Percentiles rank a stretch among this genome's conserved stretches.
Evolutionary conservation across 176 grass and related monocot genomes (phyloP).

Genomic region (Juncus inflexus): DNA sequence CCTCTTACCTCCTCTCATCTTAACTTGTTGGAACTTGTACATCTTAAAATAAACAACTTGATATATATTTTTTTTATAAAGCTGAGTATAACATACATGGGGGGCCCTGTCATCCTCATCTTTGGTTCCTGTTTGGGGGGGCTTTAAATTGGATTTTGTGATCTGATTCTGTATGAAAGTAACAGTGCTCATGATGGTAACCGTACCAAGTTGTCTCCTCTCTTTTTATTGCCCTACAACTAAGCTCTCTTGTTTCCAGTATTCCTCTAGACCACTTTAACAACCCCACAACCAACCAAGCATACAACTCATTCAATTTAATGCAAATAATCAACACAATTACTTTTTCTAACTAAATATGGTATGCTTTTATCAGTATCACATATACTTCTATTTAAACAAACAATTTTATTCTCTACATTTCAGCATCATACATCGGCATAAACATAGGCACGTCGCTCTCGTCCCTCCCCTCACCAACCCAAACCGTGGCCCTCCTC

Average conservation of each 20-base stretch:
- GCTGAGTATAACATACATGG: neutral
- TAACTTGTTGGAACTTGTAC: no score
- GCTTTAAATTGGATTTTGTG: slow-evolving; percentile 4
- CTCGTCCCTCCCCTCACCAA: slow-evolving; percentile 61
- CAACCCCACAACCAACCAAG: neutral
- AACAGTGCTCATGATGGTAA: neutral
- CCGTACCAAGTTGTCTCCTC: neutral
- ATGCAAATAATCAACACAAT: neutral
- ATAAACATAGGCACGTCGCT: slow-evolving; percentile 86
- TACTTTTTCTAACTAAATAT: neutral
- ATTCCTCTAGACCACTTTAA: slow-evolving; percentile 17
- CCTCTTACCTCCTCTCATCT: no score
- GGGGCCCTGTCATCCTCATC: neutral
- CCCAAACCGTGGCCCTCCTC: slow-evolving; percentile 79
- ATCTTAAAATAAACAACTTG: no score
- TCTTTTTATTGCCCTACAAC: slow-evolving; percentile 13
- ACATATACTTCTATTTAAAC: slow-evolving; percentile 7
- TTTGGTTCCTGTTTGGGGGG: slow-evolving; percentile 10
- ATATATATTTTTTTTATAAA: neutral
- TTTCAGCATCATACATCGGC: slow-evolving; percentile 74
- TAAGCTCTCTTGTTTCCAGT: neutral
- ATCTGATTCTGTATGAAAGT: neutral
- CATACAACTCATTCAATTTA: neutral
- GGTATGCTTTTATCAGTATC: neutral
- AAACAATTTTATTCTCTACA: neutral